Base-by-base conservation (phyloP, 495 filamentous ascomycete species). In the Aspergillus biplanus region DNA sequence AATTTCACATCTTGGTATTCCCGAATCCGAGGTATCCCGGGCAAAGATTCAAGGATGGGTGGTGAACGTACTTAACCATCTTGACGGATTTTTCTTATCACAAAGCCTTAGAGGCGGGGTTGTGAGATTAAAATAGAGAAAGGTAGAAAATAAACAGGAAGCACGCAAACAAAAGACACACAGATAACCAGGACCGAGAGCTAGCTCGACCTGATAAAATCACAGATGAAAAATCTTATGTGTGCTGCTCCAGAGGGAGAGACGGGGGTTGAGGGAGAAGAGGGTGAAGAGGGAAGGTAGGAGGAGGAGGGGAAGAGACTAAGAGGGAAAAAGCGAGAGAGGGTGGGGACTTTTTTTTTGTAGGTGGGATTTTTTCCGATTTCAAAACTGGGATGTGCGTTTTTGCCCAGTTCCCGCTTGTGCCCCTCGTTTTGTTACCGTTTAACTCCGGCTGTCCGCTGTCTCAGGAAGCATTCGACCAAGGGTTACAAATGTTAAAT, bases 61-160 rank as follows among this genome's bases (percentile, higher is more conserved):
- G 54, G 65, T 66, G 50, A 49, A 96, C 95, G 89, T 92, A 99
- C 95, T 99, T 97, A 74, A 99, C 95, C 95, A 99, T 99, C 76
- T 92, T 97, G 89, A 80, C 92, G 90, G 92, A 89, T 77, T 86
- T 90, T 80, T 82, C 74, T 71, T 69, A 44, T 55, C n/a, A 56
- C 73, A 84, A 78, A 66, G 69, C 74, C 74, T 65, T 70, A 74
- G 74, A 76, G 77, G 76, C 76, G 71, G 72, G 78, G 69, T 73
- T 71, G 67, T 59, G 63, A 44, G 52, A 47, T 44, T 27, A 46
- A 18, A 57, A 32, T 39, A 34, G 34, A 31, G 44, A 48, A 31
- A n/a, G 60, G 66, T 63, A 12, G 39, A 47, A 63, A 60, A 66
- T 49, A 62, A 64, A 58, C 61, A 68, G 62, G 61, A 69, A 63